Evolutionary conservation across 768 basidiomycete species (phyloP).

Genomic region (Rhodotorula paludigena): DNA sequence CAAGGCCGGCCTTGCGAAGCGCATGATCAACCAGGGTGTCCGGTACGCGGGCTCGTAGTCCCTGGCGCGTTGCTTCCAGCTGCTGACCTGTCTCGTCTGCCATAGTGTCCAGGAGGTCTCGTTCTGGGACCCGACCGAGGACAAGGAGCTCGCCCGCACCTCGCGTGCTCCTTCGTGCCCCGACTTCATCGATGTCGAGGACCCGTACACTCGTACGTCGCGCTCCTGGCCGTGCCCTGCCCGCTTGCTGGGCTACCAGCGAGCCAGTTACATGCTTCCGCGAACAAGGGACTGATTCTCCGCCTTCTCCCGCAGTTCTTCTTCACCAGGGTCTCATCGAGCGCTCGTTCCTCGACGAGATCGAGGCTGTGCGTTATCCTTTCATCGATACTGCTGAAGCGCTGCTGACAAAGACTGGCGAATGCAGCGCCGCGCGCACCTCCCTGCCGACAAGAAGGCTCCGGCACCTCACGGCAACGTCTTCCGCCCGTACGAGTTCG

Average conservation of each 20-base stretch:
- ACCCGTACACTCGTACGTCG: slow-evolving; percentile 36
- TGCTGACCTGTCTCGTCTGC: not conserved
- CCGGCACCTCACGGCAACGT: slow-evolving; percentile 40
- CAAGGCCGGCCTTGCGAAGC: slow-evolving; percentile 38
- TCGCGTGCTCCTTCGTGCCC: slow-evolving; percentile 44
- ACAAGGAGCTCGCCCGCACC: slow-evolving; percentile 40
- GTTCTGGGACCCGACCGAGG: slow-evolving; percentile 41
- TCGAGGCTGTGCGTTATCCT: slow-evolving; percentile 29
- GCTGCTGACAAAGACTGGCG: not conserved
- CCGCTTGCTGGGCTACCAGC: not conserved
- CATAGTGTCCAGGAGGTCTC: slow-evolving; percentile 41
- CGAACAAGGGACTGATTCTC: too few species aligned
- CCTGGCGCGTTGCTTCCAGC: too few species aligned
- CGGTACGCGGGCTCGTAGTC: too few species aligned
- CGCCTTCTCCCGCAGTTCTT: slow-evolving; percentile 38
- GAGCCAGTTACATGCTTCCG: not conserved
- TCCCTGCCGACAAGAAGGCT: slow-evolving; percentile 31
- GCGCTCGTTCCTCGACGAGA: slow-evolving; percentile 41
- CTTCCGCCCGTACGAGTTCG: slow-evolving; percentile 40
- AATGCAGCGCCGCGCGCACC: slow-evolving; percentile 37
- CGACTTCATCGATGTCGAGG: slow-evolving; percentile 43
- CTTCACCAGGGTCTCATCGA: slow-evolving; percentile 44
- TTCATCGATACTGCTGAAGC: too few species aligned
- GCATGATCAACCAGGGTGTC: slow-evolving; percentile 42
- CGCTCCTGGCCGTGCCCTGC: too few species aligned